Evolutionary conservation across 2,329 filamentous ascomycete species (phyloP).

Genomic region (Aaosphaeria pasadenensis): DNA sequence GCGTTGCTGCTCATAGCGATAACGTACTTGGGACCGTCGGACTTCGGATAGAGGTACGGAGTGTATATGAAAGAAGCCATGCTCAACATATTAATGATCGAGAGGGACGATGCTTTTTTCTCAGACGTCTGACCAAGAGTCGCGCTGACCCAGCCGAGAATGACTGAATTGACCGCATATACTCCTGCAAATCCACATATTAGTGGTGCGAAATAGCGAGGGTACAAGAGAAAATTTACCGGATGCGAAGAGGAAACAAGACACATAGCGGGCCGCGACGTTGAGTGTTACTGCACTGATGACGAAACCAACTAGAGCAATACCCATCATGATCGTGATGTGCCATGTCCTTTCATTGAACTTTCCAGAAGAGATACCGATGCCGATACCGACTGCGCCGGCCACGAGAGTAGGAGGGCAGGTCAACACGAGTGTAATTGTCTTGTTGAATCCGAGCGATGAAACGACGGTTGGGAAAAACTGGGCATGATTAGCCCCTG

Average conservation of each 20-base stretch:
- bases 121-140: constrained; percentile 42
- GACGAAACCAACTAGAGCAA: constrained; percentile 37
- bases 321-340: constrained; percentile 33
- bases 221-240: neutral
- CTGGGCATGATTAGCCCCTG: neutral
- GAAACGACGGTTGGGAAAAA: constrained; percentile 48
- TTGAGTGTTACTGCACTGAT: constrained; percentile 35
- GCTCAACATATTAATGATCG: constrained; percentile 41
- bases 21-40: constrained; percentile 28
- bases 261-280: constrained; percentile 26
- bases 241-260: constrained; percentile 26
- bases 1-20: constrained; percentile 29
- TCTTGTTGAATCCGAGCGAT: constrained; percentile 49
- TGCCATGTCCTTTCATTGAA: constrained; percentile 42
- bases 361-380: constrained; percentile 34
- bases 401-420: constrained; percentile 18
- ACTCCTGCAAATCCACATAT: constrained; percentile 4
- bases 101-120: constrained; percentile 44
- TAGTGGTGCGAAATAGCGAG: too few relatives aligned
- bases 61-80: constrained; percentile 39
- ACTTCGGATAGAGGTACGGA: constrained; percentile 32
- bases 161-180: constrained; percentile 22
- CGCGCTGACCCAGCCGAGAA: constrained; percentile 42
- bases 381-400: constrained; percentile 23
- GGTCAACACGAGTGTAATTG: constrained; percentile 52